These are phyloP conservation scores for Macroventuria anomochaeta DNA, from an alignment of 2,329 filamentous ascomycete species.

Conservation along the genomic window DNA sequence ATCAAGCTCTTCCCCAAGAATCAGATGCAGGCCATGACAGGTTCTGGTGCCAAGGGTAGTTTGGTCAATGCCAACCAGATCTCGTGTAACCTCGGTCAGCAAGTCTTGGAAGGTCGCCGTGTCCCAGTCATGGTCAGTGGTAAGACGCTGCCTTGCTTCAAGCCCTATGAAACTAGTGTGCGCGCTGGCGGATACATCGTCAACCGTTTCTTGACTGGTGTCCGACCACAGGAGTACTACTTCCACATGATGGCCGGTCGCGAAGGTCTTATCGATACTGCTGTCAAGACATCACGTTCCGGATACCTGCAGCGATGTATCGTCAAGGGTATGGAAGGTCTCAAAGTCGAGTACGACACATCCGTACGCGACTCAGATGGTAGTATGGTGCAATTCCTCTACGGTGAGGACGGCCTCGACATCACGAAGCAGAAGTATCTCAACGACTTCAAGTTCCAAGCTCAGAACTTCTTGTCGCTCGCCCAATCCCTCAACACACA, in stretches of 20 bases:
- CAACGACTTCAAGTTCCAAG: constrained; percentile 85
- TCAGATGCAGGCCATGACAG: constrained; percentile 99
- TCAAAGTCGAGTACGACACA: constrained; percentile 90
- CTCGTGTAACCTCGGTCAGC: constrained; percentile 95
- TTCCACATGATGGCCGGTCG: constrained; percentile 99
- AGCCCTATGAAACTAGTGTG: constrained; percentile 86
- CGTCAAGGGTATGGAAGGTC: constrained; percentile 97
- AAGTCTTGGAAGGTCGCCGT: constrained; percentile 91
- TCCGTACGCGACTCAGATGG: constrained; percentile 95
- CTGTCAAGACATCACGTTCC: constrained; percentile 96
- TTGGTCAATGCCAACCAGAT: constrained; percentile 96
- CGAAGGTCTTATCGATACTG: constrained; percentile 98
- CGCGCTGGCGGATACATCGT: constrained; percentile 92
- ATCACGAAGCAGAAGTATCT: constrained; percentile 94
- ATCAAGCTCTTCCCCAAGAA: constrained; percentile 94
- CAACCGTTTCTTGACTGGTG: constrained; percentile 96
- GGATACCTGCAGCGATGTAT: constrained; percentile 96
- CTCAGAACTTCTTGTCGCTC: constrained; percentile 83
- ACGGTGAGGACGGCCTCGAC: constrained; percentile 94
- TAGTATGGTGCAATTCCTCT: constrained; percentile 90
- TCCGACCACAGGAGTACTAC: constrained; percentile 96
- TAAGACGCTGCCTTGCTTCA: constrained; percentile 93
- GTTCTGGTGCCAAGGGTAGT: constrained; percentile 91
- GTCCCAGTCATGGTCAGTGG: constrained; percentile 98
- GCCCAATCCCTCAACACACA: constrained; percentile 76